Conservation (phyloP, 1,139 yeast species). For the Pichia terricola region DNA sequence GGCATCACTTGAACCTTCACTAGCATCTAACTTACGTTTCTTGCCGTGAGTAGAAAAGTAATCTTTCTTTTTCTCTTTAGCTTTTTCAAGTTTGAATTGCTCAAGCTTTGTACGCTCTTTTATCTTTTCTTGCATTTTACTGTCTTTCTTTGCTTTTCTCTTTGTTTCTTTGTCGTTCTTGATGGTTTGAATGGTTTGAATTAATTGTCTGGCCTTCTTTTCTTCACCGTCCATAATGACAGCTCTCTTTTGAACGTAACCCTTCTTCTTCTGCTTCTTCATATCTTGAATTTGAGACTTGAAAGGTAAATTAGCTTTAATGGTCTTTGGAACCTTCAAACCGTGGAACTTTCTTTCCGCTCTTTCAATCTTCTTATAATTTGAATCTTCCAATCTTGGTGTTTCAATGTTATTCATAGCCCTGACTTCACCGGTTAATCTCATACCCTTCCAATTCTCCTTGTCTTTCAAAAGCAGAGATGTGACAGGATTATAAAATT, state of each 20-base stretch:
- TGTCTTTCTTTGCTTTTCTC: conserved; percentile 65
- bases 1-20: conserved; percentile 29
- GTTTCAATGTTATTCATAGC: conserved; percentile 64
- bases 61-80: conserved; percentile 78
- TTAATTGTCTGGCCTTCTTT: conserved; percentile 82
- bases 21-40: conserved; percentile 45
- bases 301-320: conserved; percentile 77
- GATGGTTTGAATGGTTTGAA: conserved; percentile 79
- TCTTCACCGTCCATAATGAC: conserved; percentile 90
- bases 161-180: conserved; percentile 80
- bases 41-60: conserved; percentile 57
- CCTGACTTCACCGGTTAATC: conserved; percentile 87
- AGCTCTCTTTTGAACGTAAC: conserved; percentile 87
- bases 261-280: conserved; percentile 79
- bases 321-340: conserved; percentile 69
- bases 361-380: conserved; percentile 75
- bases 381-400: conserved; percentile 44
- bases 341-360: conserved; percentile 81
- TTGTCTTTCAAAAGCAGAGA: conserved; percentile 71
- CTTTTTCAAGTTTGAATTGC: conserved; percentile 63
- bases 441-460: conserved; percentile 91
- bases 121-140: conserved; percentile 64
- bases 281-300: conserved; percentile 80
- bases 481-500: conserved; percentile 92
- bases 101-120: conserved; percentile 69